These are phyloP conservation scores for Phaeosphaeria sp. DNA, from an alignment of 2,329 filamentous ascomycete species.

Conservation along the genomic window DNA sequence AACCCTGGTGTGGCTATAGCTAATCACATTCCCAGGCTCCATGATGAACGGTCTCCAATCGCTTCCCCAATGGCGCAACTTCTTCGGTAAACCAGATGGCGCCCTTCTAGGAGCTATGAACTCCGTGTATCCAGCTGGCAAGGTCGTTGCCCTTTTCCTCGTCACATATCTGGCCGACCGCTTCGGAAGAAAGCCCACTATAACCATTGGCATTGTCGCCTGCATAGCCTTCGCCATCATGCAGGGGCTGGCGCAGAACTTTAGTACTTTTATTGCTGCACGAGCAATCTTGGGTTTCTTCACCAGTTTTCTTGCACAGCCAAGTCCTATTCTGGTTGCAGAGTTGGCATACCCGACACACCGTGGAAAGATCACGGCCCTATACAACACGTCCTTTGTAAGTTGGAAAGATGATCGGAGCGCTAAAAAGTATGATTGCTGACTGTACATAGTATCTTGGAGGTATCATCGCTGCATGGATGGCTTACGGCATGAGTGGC, in stretches of 20 bases:
- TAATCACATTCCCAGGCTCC: slow-evolving; percentile 16
- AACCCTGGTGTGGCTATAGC: not conserved
- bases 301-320: slow-evolving; percentile 46
- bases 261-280: not conserved
- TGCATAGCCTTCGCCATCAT: not conserved
- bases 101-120: slow-evolving; percentile 12
- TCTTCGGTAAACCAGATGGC: slow-evolving; percentile 21
- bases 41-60: slow-evolving; percentile 38
- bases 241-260: not conserved
- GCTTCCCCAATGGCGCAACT: slow-evolving; percentile 21
- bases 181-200: slow-evolving; percentile 42
- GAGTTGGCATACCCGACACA: slow-evolving; percentile 52
- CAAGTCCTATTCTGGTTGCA: slow-evolving; percentile 48
- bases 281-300: slow-evolving; percentile 35
- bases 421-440: not conserved
- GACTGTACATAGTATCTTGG: slow-evolving; percentile 52
- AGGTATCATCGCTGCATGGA: slow-evolving; percentile 43
- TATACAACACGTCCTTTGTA: slow-evolving; percentile 33
- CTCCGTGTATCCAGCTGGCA: slow-evolving; percentile 11
- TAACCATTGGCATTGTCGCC: slow-evolving; percentile 10
- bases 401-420: not conserved
- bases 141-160: slow-evolving; percentile 35
- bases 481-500: slow-evolving; percentile 54
- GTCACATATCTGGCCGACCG: slow-evolving; percentile 39
- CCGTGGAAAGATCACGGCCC: slow-evolving; percentile 41